Percentiles rank a stretch among this genome's conserved stretches.
Conservation (phyloP, 352 stramenopile species). For the Peronospora tabacina region DNA sequence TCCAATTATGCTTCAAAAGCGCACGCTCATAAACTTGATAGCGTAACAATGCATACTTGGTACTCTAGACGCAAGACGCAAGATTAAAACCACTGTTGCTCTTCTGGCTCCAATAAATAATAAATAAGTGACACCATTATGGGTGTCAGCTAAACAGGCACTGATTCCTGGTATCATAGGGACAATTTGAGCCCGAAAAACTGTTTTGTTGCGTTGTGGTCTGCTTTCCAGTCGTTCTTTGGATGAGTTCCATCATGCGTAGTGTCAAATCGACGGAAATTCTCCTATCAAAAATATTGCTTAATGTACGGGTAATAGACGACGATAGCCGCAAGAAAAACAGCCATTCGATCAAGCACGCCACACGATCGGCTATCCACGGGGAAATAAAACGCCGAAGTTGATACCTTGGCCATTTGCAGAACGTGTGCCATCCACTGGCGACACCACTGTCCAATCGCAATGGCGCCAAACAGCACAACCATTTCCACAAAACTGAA, state of each 20-base stretch:
- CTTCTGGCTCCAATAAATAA: slow-evolving; percentile 14
- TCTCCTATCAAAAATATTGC: slow-evolving; percentile 23
- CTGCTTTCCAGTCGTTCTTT: neutral
- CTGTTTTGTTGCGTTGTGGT: neutral
- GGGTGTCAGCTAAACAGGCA: neutral
- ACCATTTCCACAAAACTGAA: slow-evolving; percentile 31
- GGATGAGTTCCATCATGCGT: neutral
- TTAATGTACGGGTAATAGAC: slow-evolving; percentile 51
- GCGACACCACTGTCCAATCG: slow-evolving; percentile 33
- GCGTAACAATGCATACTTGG: no score
- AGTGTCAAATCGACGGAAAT: neutral
- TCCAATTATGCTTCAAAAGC: no score
- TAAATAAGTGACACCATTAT: slow-evolving; percentile 28
- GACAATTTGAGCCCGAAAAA: neutral
- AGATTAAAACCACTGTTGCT: no score
- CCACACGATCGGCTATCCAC: slow-evolving; percentile 27
- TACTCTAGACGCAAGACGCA: no score
- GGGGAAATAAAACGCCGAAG: slow-evolving; percentile 40
- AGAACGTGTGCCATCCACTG: slow-evolving; percentile 33
- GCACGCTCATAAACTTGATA: no score
- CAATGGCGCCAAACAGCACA: slow-evolving; percentile 36
- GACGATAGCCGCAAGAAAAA: slow-evolving; percentile 40
- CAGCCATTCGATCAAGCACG: slow-evolving; percentile 35
- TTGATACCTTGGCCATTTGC: slow-evolving; percentile 37
- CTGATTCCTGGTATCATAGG: neutral